Percentiles rank a stretch among this genome's conserved stretches.
Evolutionary conservation across 192 early-diverging fungal genomes (phyloP).

Genomic region (Pecoramyces ruminantium): DNA sequence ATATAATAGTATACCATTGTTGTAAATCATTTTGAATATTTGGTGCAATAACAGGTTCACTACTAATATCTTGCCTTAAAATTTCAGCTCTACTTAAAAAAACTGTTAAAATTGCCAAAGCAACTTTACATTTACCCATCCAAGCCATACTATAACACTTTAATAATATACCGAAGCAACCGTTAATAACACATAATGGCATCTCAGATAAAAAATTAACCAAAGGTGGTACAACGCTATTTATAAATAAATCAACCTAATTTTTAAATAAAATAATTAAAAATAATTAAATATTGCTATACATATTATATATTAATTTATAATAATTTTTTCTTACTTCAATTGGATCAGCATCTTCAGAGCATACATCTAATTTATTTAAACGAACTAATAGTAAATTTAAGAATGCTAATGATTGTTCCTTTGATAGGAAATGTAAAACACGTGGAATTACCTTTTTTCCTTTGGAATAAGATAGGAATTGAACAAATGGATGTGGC

Average conservation of each 20-base stretch:
- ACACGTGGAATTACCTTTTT: conserved; percentile 74
- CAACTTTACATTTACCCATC: conserved; percentile 65
- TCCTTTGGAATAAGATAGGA: conserved; percentile 76
- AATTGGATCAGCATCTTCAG: neutral
- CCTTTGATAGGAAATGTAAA: conserved; percentile 52
- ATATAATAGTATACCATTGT: conserved; percentile 23
- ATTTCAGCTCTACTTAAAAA: conserved; percentile 78
- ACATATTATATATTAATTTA: no score
- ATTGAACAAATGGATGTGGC: conserved; percentile 71
- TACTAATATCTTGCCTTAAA: conserved; percentile 49
- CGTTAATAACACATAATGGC: conserved; percentile 63
- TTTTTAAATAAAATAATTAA: no score
- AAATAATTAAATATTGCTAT: no score
- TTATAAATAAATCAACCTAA: conserved; percentile 77
- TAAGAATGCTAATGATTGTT: conserved; percentile 62
- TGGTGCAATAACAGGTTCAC: conserved; percentile 24
- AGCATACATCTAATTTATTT: conserved; percentile 24
- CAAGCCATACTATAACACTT: conserved; percentile 77
- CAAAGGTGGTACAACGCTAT: conserved; percentile 69
- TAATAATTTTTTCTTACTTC: neutral
- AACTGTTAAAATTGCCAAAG: conserved; percentile 76
- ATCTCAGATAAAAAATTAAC: conserved; percentile 67
- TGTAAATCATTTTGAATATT: conserved; percentile 30
- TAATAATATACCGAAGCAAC: conserved; percentile 63
- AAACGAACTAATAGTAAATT: conserved; percentile 29